A percentile compares a stretch with the other conserved stretches of the same genome.
These are phyloP conservation scores for Allium sativum DNA, from an alignment of 106 monocot species.

Conservation along the genomic window DNA sequence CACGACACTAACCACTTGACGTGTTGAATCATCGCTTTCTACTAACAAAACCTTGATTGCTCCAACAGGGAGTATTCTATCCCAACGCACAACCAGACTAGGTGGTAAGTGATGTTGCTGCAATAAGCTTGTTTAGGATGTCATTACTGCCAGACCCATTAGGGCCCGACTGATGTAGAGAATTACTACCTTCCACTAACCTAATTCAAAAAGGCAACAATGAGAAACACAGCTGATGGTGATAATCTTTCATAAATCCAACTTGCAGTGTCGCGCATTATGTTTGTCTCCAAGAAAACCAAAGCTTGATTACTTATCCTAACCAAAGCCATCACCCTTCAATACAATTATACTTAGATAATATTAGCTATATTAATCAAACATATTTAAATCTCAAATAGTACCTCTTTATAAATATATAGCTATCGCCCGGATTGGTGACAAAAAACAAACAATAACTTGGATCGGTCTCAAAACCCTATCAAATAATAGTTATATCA, in stretches of 20 bases:
- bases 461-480: too few species aligned
- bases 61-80: slow-evolving; percentile 80
- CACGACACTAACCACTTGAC: slow-evolving; percentile 80
- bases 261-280: slow-evolving; percentile 9
- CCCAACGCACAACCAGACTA: slow-evolving; percentile 49
- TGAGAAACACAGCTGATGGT: slow-evolving; percentile 6
- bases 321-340: too few species aligned
- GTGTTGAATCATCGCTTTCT: slow-evolving; percentile 91
- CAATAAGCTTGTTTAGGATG: slow-evolving; percentile 16
- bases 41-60: slow-evolving; percentile 77
- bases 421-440: too few species aligned
- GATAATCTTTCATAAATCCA: slow-evolving; percentile 6
- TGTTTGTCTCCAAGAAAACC: slow-evolving; percentile 7
- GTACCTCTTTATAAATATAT: too few species aligned
- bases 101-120: slow-evolving; percentile 20
- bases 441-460: too few species aligned
- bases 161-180: slow-evolving; percentile 10
- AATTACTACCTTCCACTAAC: slow-evolving; percentile 44
- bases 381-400: too few species aligned
- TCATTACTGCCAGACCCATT: slow-evolving; percentile 6
- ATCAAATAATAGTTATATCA: too few species aligned
- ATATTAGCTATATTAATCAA: too few species aligned
- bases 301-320: not conserved
- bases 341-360: too few species aligned
- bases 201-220: slow-evolving; percentile 35